Evolutionary conservation across 208 protist genomes (phyloP).

Genomic region (Leishmania braziliensis): DNA sequence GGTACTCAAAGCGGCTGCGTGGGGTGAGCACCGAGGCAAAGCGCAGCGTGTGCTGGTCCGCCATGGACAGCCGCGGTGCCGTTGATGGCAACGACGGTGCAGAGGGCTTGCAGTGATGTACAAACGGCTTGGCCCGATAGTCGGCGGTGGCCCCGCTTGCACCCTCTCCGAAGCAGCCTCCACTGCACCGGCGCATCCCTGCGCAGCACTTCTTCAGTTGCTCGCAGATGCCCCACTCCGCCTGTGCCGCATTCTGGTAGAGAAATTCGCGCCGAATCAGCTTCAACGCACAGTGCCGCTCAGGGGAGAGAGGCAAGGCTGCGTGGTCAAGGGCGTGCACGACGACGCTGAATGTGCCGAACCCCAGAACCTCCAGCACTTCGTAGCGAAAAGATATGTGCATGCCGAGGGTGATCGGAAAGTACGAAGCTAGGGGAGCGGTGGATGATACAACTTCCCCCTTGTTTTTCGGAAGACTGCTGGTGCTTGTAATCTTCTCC

Average conservation of each 20-base stretch:
- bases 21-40: slow-evolving; percentile 21
- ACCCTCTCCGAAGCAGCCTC: neutral
- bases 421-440: slow-evolving; percentile 58
- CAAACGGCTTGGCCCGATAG: neutral
- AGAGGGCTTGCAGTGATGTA: neutral
- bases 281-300: slow-evolving; percentile 36
- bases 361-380: slow-evolving; percentile 67
- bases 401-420: slow-evolving; percentile 85
- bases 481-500: neutral
- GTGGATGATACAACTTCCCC: neutral
- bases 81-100: neutral
- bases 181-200: slow-evolving; percentile 11
- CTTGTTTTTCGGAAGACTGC: neutral
- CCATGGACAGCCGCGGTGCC: slow-evolving; percentile 7
- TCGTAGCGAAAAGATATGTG: slow-evolving; percentile 93
- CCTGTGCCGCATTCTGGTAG: slow-evolving; percentile 52
- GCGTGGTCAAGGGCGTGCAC: slow-evolving; percentile 85
- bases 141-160: neutral
- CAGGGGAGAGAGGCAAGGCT: slow-evolving; percentile 29
- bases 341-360: slow-evolving; percentile 86
- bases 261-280: slow-evolving; percentile 31
- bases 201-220: slow-evolving; percentile 32
- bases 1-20: slow-evolving; percentile 46
- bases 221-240: slow-evolving; percentile 47
- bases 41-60: slow-evolving; percentile 18